Percentiles rank a stretch among this genome's conserved stretches.
Conservation (phyloP, 1,284 basidiomycete genomes). For the Ustilago esculenta region DNA sequence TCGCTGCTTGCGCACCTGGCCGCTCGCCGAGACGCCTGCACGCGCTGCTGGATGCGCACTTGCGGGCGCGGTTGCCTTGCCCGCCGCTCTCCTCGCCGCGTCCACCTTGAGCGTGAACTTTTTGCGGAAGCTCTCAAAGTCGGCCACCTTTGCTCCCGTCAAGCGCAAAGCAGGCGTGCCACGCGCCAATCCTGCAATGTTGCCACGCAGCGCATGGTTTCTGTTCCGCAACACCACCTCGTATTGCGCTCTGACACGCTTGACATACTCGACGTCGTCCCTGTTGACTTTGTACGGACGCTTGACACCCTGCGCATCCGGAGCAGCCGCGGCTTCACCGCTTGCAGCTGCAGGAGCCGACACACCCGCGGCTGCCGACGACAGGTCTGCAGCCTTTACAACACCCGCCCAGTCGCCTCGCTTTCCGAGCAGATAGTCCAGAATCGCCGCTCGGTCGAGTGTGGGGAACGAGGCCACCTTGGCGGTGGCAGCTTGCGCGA, state of each 20-base stretch:
- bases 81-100: slow-evolving; percentile 45
- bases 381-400: slow-evolving; percentile 14
- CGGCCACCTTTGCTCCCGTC: slow-evolving; percentile 20
- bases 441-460: slow-evolving; percentile 55
- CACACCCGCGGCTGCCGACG: slow-evolving; percentile 6
- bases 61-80: slow-evolving; percentile 28
- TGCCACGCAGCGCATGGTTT: slow-evolving; percentile 54
- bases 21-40: slow-evolving; percentile 23
- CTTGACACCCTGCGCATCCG: slow-evolving; percentile 35
- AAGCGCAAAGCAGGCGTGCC: slow-evolving; percentile 30
- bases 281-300: slow-evolving; percentile 58
- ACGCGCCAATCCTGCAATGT: slow-evolving; percentile 25
- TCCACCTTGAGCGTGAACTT: slow-evolving; percentile 52
- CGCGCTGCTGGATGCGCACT: slow-evolving; percentile 12
- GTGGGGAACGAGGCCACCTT: slow-evolving; percentile 56
- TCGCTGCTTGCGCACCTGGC: slow-evolving; percentile 52
- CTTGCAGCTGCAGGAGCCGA: slow-evolving; percentile 7
- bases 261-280: slow-evolving; percentile 63
- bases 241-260: slow-evolving; percentile 47
- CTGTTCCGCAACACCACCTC: slow-evolving; percentile 58
- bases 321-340: slow-evolving; percentile 12
- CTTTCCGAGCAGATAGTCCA: slow-evolving; percentile 60
- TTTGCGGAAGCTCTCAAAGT: slow-evolving; percentile 43
- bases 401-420: slow-evolving; percentile 57
- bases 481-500: slow-evolving; percentile 54